A percentile compares a stretch with the other conserved stretches of the same genome.
Evolutionary conservation across 2,329 filamentous ascomycete genomes (phyloP).

Genomic region (Paraphaeosphaeria minitans): DNA sequence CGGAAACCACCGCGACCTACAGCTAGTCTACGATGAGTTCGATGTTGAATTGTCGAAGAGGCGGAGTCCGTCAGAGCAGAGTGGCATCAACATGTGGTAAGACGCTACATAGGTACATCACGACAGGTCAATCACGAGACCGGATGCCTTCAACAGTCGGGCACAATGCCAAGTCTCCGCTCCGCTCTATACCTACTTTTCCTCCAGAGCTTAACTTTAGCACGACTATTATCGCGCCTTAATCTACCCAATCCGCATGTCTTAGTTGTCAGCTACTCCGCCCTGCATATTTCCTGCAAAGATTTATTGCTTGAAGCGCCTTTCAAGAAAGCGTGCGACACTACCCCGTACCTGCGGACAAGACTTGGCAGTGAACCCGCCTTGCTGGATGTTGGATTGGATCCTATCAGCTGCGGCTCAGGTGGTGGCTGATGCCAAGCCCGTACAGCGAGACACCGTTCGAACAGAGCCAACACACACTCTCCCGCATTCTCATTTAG

Average conservation of each 20-base stretch:
- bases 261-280: neutral
- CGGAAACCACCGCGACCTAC: neutral
- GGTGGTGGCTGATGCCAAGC: conserved; percentile 6
- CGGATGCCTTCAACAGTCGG: neutral
- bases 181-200: neutral
- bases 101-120: neutral
- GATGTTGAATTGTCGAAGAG: neutral
- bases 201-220: neutral
- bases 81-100: neutral
- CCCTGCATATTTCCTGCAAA: neutral
- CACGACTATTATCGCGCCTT: neutral
- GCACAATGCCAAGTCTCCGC: conserved; percentile 4
- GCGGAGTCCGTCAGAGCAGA: neutral
- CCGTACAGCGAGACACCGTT: neutral
- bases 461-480: neutral
- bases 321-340: neutral
- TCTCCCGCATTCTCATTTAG: neutral
- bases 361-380: conserved; percentile 1
- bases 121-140: neutral
- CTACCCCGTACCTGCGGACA: neutral
- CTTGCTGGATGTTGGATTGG: neutral
- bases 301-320: conserved; percentile 1
- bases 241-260: neutral
- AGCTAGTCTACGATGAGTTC: neutral
- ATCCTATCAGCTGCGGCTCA: conserved; percentile 8